phyloP scores from a whole-genome alignment of 164 flowering plant genomes.

The Piper betle region DNA sequence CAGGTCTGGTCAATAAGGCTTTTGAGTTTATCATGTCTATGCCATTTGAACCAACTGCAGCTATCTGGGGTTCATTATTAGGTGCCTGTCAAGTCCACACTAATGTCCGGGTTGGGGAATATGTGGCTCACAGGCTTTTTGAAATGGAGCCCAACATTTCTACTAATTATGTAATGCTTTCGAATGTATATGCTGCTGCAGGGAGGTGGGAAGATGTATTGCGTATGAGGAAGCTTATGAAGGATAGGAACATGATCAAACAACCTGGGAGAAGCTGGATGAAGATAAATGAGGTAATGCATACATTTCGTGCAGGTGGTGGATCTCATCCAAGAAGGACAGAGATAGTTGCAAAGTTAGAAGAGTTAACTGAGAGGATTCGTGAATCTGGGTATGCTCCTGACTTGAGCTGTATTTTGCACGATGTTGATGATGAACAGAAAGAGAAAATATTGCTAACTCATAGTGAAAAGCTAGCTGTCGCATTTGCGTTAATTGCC shows the following conservation, averaged over 20 bases:
- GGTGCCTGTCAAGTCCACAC: conserved; percentile 20
- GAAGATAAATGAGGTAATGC: conserved; percentile 12
- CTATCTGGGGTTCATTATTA: conserved; percentile 24
- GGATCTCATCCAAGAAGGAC: conserved; percentile 17
- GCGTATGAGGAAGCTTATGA: conserved; percentile 15
- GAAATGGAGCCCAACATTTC: conserved; percentile 23
- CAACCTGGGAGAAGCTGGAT: conserved; percentile 26
- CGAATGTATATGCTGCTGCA: conserved; percentile 21
- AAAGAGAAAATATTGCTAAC: conserved; percentile 9
- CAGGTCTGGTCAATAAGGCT: conserved; percentile 17
- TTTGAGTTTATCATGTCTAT: conserved; percentile 14
- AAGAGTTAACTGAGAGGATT: conserved; percentile 3
- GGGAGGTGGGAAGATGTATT: conserved; percentile 22
- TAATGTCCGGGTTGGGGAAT: conserved; percentile 17
- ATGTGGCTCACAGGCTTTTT: conserved; percentile 17
- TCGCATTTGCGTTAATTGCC: conserved; percentile 9
- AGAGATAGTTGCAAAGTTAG: conserved; percentile 11
- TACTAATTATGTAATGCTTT: conserved; percentile 22
- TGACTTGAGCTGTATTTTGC: conserved; percentile 14
- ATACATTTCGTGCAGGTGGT: conserved; percentile 18
- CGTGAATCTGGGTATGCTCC: conserved; percentile 13
- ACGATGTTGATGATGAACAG: conserved; percentile 15
- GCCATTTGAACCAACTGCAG: conserved; percentile 22
- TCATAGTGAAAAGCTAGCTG: conserved; percentile 15
- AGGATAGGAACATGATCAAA: conserved; percentile 15